Base-by-base conservation (phyloP, 495 filamentous ascomycete species). In the Neurospora sp. region DNA sequence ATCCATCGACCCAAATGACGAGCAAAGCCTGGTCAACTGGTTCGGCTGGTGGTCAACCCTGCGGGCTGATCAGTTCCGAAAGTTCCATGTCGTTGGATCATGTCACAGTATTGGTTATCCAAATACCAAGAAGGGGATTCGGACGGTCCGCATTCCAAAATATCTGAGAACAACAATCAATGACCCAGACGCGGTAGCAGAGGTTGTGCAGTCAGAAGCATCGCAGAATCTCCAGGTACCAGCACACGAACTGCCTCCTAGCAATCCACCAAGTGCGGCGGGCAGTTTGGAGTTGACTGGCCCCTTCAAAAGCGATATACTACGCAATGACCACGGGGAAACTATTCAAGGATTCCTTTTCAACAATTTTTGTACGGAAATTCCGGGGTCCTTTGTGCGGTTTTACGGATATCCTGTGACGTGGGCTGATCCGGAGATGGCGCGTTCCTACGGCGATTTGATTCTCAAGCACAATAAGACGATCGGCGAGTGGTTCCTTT, bases 41-140 rank as follows among this genome's bases (percentile, higher is more conserved):
- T 88, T 86, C 72, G 86, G 86, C 20, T 85, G 81, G 79, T 89
- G 87, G 87, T 78, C 86, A n/a, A 79, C 75, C 20, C 5, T 79
- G 72, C 82, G 84, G 39, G 76, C 84, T 9, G 84, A 88, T 71
- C 80, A 78, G 69, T 87, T 81, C 72, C 82, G 83, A 20, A 84
- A 82, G 74, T 86, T 87, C 44, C 76, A 81, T 39, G 83, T 88
- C 12, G 74, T 88, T 16, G 86, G 86, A 12, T 85, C 83, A 2
- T 80, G 77, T 71, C 69, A 72, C 14, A 70, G 16, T 2, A 83
- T 72, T 27, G 78, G 75, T 5, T 35, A 27, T 11, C 70, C 18
- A n/a, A 71, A 69, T 0, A 73, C 42, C 42, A 76, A 69, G 69
- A 78, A 76, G 37, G 81, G 80, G 0, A 82, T 84, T 71, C 81